Evolutionary conservation across 371 early-diverging fungal species (phyloP).

Genomic region (Basidiobolus meristosporus): DNA sequence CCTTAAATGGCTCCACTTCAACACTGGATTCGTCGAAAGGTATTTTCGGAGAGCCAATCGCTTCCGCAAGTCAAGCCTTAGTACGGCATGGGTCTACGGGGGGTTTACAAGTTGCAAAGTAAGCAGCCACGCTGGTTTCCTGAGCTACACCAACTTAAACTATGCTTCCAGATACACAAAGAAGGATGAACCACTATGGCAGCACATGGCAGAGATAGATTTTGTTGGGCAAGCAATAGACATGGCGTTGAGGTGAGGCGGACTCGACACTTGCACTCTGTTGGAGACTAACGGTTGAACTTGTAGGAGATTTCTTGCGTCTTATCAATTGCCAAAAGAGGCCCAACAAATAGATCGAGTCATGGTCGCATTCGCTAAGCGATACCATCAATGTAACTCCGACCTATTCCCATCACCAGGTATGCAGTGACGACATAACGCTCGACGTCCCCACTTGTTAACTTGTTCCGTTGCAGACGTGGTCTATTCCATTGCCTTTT

Average conservation of each 20-base stretch:
- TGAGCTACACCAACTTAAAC: no score
- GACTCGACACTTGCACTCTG: not conserved
- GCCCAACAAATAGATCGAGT: conserved; percentile 83
- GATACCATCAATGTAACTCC: conserved; percentile 56
- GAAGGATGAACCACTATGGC: no score
- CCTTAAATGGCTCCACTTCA: no score
- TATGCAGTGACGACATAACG: no score
- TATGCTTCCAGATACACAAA: no score
- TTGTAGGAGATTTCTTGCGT: conserved; percentile 45
- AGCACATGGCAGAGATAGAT: no score
- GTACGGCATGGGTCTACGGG: no score
- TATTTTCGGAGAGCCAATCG: no score
- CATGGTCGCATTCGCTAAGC: conserved; percentile 61
- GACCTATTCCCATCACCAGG: conserved; percentile 38
- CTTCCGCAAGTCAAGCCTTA: no score
- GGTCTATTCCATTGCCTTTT: conserved; percentile 67
- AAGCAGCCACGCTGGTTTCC: no score
- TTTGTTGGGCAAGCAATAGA: conserved; percentile 50
- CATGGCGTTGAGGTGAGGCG: conserved; percentile 36
- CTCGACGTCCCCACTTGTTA: conserved; percentile 1
- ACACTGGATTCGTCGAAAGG: no score
- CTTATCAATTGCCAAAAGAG: conserved; percentile 71
- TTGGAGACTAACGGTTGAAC: not conserved
- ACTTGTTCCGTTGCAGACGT: conserved; percentile 18
- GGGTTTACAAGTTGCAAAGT: no score